Conservation (phyloP, 345 rosid species). For the Crucihimalaya himalaica region DNA sequence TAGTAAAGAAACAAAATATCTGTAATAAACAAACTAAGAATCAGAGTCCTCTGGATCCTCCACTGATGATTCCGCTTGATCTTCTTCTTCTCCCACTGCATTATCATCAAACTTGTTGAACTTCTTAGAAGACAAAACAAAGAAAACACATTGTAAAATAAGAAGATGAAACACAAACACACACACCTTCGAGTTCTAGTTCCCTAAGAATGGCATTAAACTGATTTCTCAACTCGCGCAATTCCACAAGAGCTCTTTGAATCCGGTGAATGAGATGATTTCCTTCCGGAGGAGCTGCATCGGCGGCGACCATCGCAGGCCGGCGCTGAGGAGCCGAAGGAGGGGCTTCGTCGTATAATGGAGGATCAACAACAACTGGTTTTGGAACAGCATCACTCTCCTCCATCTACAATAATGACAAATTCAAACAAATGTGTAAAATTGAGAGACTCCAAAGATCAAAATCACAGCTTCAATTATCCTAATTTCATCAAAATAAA, state of each 20-base stretch:
- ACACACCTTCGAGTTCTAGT: slow-evolving; percentile 27
- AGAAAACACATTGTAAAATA: not conserved
- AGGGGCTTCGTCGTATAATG: slow-evolving; percentile 29
- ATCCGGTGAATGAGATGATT: slow-evolving; percentile 33
- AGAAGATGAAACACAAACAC: not conserved
- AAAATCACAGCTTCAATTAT: not conserved
- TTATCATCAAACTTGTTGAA: not conserved
- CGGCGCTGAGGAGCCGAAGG: slow-evolving; percentile 10
- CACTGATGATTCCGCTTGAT: slow-evolving; percentile 40
- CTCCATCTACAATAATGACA: slow-evolving; percentile 32
- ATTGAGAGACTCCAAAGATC: not conserved
- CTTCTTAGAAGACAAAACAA: not conserved
- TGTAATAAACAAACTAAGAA: slow-evolving; percentile 15
- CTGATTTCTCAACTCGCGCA: slow-evolving; percentile 35
- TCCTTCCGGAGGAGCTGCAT: slow-evolving; percentile 10
- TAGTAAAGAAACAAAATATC: not conserved
- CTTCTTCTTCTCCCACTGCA: slow-evolving; percentile 39
- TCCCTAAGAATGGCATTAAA: slow-evolving; percentile 40
- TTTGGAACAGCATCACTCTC: slow-evolving; percentile 34
- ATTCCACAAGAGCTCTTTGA: slow-evolving; percentile 38
- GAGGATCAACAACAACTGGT: slow-evolving; percentile 42
- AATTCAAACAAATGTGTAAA: slow-evolving; percentile 5
- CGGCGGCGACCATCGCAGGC: slow-evolving; percentile 1
- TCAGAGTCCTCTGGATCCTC: slow-evolving; percentile 44
- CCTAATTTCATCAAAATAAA: not conserved